phyloP scores from a whole-genome alignment of 768 basidiomycete species.

The Mycena chlorophos region DNA sequence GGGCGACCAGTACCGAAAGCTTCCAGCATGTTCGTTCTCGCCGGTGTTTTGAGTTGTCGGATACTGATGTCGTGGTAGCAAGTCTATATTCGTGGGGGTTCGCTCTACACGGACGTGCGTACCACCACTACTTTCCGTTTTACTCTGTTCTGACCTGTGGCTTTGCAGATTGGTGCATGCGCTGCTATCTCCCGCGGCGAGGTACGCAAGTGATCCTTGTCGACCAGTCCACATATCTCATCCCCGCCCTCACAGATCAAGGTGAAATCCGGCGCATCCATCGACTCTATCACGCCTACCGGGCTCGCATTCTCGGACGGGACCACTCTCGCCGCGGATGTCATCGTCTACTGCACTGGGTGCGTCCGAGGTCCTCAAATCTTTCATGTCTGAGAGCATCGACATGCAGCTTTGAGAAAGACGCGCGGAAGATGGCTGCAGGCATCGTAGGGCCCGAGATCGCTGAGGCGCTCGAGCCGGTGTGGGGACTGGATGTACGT shows the following conservation, averaged over 20 bases:
- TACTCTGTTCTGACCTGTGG: slow-evolving; percentile 40
- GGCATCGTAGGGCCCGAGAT: slow-evolving; percentile 9
- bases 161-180: no score
- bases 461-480: slow-evolving; percentile 19
- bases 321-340: slow-evolving; percentile 46
- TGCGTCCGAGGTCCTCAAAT: slow-evolving; percentile 20
- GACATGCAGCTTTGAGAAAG: slow-evolving; percentile 30
- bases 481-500: slow-evolving; percentile 31
- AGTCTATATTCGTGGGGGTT: slow-evolving; percentile 35
- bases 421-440: slow-evolving; percentile 7
- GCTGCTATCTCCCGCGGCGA: no score
- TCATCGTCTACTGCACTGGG: slow-evolving; percentile 52
- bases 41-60: no score
- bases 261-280: slow-evolving; percentile 41
- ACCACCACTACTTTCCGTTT: slow-evolving; percentile 39
- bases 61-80: no score
- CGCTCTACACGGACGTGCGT: slow-evolving; percentile 51
- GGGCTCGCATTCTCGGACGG: slow-evolving; percentile 45
- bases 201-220: no score
- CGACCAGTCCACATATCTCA: no score
- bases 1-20: slow-evolving; percentile 4
- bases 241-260: no score
- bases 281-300: slow-evolving; percentile 39
- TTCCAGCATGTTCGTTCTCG: no score
- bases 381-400: no score